A percentile compares a stretch with the other conserved stretches of the same genome.
These are phyloP conservation scores for Rhizopus stolonifer DNA, from an alignment of 371 early-diverging fungal species.

Conservation along the genomic window DNA sequence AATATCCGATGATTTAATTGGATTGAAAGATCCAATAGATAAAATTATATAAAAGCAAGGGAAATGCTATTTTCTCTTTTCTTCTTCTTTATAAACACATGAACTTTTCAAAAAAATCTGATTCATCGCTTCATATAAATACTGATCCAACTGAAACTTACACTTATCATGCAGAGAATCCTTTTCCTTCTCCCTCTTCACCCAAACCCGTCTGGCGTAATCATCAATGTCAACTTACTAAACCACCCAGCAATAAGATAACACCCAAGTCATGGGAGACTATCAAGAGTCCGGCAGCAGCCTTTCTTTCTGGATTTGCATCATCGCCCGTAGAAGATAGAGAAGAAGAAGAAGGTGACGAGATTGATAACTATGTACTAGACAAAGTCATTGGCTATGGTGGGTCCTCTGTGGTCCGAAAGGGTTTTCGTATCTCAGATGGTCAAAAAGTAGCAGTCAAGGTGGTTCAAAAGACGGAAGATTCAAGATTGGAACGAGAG, in stretches of 20 bases:
- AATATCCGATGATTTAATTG: neutral
- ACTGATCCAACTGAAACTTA: constrained; percentile 24
- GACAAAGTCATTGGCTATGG: constrained; percentile 61
- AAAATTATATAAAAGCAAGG: neutral
- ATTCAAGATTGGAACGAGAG: constrained; percentile 46
- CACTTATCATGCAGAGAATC: constrained; percentile 1
- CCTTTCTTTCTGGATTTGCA: constrained; percentile 55
- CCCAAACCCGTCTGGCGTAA: constrained; percentile 20
- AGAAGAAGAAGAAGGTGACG: constrained; percentile 61
- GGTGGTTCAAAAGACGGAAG: constrained; percentile 31
- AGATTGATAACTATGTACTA: constrained; percentile 63
- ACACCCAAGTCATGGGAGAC: constrained; percentile 49
- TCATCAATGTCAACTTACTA: constrained; percentile 24
- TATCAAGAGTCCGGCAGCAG: constrained; percentile 57
- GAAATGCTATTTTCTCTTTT: neutral
- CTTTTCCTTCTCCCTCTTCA: constrained; percentile 27
- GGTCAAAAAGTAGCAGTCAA: constrained; percentile 52
- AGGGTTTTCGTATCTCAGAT: constrained; percentile 44
- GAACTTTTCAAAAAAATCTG: too few relatives aligned
- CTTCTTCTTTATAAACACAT: neutral
- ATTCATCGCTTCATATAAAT: constrained; percentile 18
- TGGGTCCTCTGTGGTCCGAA: constrained; percentile 62
- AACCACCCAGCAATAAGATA: constrained; percentile 13
- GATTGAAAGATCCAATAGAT: neutral
- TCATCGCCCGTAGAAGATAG: constrained; percentile 11